Percentiles rank a stretch among this genome's conserved stretches.
phyloP scores from a whole-genome alignment of 345 rosid genomes.

The Citrus mangshanensis region DNA sequence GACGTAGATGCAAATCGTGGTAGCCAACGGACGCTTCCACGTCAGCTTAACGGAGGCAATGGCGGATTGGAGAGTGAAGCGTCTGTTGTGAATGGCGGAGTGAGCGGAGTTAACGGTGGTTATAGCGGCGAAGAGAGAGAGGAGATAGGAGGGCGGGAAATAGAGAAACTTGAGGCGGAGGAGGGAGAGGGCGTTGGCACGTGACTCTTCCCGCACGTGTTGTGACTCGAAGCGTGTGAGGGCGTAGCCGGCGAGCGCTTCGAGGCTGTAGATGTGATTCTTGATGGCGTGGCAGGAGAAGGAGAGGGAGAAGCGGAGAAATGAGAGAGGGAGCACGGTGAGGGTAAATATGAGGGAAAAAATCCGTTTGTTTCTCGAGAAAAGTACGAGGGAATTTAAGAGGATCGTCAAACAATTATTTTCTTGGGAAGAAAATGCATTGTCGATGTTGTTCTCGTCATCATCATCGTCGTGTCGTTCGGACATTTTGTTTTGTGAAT shows the following conservation, averaged over 20 bases:
- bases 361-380: slow-evolving; percentile 45
- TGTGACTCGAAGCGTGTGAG: slow-evolving; percentile 64
- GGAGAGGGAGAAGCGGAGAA: slow-evolving; percentile 53
- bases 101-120: slow-evolving; percentile 35
- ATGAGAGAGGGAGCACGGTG: slow-evolving; percentile 55
- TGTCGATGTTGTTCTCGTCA: neutral
- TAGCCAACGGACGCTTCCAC: slow-evolving; percentile 48
- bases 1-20: slow-evolving; percentile 49
- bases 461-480: slow-evolving; percentile 7
- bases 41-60: slow-evolving; percentile 27
- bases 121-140: slow-evolving; percentile 53
- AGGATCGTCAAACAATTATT: slow-evolving; percentile 15
- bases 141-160: slow-evolving; percentile 47
- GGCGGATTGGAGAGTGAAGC: slow-evolving; percentile 29
- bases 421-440: neutral
- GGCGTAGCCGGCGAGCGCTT: slow-evolving; percentile 46
- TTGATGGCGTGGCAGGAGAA: slow-evolving; percentile 41
- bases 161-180: slow-evolving; percentile 49
- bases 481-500: slow-evolving; percentile 13
- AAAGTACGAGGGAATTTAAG: slow-evolving; percentile 38
- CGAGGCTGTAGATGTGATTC: slow-evolving; percentile 54
- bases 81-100: slow-evolving; percentile 22
- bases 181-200: slow-evolving; percentile 51
- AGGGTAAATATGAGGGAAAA: slow-evolving; percentile 40
- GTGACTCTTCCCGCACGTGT: slow-evolving; percentile 65